Conservation (phyloP, 371 early-diverging fungal genomes). For the Lichtheimia hyalospora region DNA sequence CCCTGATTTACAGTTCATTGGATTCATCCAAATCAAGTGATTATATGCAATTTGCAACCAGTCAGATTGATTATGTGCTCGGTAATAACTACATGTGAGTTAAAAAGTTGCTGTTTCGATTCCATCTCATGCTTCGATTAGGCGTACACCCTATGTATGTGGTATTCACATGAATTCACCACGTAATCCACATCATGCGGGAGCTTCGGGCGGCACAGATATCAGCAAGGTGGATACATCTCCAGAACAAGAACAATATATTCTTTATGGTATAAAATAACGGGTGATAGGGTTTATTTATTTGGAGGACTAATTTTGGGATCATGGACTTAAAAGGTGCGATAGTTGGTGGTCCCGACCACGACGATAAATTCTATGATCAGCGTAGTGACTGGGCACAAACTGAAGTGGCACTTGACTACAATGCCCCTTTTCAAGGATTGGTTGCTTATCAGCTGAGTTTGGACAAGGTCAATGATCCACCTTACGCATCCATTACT, state of each 20-base stretch:
- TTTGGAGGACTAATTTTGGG: too few species aligned
- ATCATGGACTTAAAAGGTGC: constrained; percentile 23
- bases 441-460: constrained; percentile 62
- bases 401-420: constrained; percentile 63
- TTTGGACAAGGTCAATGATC: constrained; percentile 33
- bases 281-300: too few species aligned
- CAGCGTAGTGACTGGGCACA: constrained; percentile 52
- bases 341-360: constrained; percentile 63
- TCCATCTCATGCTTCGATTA: too few species aligned
- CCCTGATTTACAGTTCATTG: constrained; percentile 32
- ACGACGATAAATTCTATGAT: constrained; percentile 55
- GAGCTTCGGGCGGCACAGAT: constrained; percentile 59
- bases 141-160: constrained; percentile 56
- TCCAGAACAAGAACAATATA: constrained; percentile 30
- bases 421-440: constrained; percentile 65
- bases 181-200: constrained; percentile 64
- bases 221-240: constrained; percentile 42
- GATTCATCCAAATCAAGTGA: constrained; percentile 13
- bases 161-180: constrained; percentile 65
- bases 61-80: constrained; percentile 23
- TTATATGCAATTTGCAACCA: constrained; percentile 19
- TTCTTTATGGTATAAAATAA: constrained; percentile 44
- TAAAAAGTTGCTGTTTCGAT: too few species aligned
- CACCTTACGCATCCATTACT: constrained; percentile 54
- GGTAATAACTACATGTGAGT: constrained; percentile 2